Percentiles rank a stretch among this genome's conserved stretches.
Evolutionary conservation across 2,329 filamentous ascomycete species (phyloP).

Genomic region (Diaporthe caulivora): DNA sequence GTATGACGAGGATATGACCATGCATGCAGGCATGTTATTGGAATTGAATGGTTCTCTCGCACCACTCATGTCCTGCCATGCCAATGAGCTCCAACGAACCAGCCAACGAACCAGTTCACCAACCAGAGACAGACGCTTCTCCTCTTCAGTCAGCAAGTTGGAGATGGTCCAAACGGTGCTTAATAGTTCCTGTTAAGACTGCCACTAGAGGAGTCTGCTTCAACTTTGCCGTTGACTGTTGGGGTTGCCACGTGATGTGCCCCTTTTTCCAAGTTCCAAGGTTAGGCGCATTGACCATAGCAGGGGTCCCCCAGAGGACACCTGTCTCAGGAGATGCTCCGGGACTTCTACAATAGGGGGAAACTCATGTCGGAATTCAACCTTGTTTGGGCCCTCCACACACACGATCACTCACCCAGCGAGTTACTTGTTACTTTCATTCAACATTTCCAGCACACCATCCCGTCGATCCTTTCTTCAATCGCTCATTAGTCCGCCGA

Average conservation of each 20-base stretch:
- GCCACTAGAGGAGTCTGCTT: neutral
- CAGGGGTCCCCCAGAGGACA: constrained; percentile 25
- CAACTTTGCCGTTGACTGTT: constrained; percentile 28
- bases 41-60: neutral
- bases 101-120: too few relatives aligned
- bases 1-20: neutral
- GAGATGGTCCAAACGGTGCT: neutral
- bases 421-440: neutral
- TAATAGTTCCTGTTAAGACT: neutral
- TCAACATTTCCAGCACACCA: constrained; percentile 13
- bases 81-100: neutral
- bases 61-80: neutral
- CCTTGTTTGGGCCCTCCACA: neutral
- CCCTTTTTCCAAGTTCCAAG: too few relatives aligned
- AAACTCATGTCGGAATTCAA: constrained; percentile 5
- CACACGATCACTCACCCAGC: neutral
- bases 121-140: neutral
- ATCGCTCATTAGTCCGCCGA: constrained; percentile 20
- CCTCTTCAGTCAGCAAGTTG: neutral
- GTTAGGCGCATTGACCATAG: constrained; percentile 23
- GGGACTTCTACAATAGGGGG: constrained; percentile 10
- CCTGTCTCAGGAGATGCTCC: constrained; percentile 27
- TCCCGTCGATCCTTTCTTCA: constrained; percentile 30
- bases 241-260: constrained; percentile 34
- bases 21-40: neutral